Evolutionary conservation across 2,329 filamentous ascomycete genomes (phyloP), one percentile per base, ranked within the genome.

Genomic region (Paecilomyces sp.): DNA sequence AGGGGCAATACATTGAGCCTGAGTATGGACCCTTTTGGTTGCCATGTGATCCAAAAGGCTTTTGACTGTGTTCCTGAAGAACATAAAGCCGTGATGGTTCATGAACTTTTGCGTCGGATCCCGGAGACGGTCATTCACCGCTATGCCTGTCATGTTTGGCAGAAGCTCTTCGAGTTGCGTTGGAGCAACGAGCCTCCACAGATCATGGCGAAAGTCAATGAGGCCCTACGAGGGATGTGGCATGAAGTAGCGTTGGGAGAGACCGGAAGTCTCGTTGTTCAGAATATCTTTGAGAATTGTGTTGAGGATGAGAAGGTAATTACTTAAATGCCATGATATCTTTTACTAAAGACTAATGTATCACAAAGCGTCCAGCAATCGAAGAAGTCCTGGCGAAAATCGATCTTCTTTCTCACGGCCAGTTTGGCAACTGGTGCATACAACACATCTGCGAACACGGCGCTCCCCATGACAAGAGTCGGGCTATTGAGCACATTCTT

Each of bases 361-460:
- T 33, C 56, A 58, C 63, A n/a, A 66, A 96, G 92, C 92, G 95
- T 61, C 92, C 92, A 54, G 97, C 94, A 71, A 96, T 99, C 71
- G 92, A 96, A 74, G 94, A 99, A 75, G 94, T 99, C 47, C 85
- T 99, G 59, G 85, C 85, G 62, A 97, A 94, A 73, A 96, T 99
- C 68, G 92, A 99, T 76, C 90, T 96, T 63, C 92, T 99, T 70
- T 90, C 94, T 61, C 93, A 97, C 73, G 94, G 94, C 28, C 94
- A 99, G 73, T 99, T 99, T 72, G 94, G 94, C 59, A 99, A 99
- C 74, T 99, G 94, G 94, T 99, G 94, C 79, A 97, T 99, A 69
- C 94, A 99, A 78, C 94, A 99, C 77, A 92, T 99, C 68, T 99
- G 94, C 76, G 94, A 99, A 75, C 94, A 99, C 72, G 93, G 95